Conservation (phyloP, 148 eudicot genomes). For the Arctostaphylos glauca region DNA sequence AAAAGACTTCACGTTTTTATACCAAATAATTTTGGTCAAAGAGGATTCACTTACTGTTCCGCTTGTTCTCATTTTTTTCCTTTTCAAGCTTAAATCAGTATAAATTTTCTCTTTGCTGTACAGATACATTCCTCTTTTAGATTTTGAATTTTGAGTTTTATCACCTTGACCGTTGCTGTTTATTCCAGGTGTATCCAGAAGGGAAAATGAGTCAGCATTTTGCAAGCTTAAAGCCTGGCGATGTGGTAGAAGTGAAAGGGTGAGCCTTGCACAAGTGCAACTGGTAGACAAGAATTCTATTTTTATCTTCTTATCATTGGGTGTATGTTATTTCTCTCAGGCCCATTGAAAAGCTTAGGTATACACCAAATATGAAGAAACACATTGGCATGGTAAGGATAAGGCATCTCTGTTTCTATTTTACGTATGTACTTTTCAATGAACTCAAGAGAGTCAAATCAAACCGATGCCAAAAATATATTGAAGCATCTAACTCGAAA, state of each 20-base stretch:
- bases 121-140: not conserved
- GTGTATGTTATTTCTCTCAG: conserved; percentile 40
- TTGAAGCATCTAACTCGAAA: too few species aligned
- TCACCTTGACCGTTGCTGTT: not conserved
- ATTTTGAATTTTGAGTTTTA: not conserved
- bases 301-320: conserved; percentile 11
- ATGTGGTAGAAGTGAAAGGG: conserved; percentile 98
- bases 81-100: not conserved
- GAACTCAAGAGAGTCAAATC: not conserved
- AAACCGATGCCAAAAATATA: not conserved
- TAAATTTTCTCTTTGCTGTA: conserved; percentile 9
- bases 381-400: conserved; percentile 93
- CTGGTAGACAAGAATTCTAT: not conserved
- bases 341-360: conserved; percentile 92
- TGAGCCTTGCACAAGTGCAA: conserved; percentile 21
- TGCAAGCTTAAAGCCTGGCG: conserved; percentile 88
- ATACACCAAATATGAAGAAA: conserved; percentile 99
- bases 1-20: too few species aligned
- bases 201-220: conserved; percentile 99
- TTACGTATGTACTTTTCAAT: not conserved
- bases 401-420: not conserved
- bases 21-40: too few species aligned
- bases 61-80: not conserved
- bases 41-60: conserved; percentile 3
- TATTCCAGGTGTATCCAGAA: conserved; percentile 79